Evolutionary conservation across 768 basidiomycete genomes (phyloP), one percentile per base, ranked within the genome.

Genomic region (Russula brevipes): DNA sequence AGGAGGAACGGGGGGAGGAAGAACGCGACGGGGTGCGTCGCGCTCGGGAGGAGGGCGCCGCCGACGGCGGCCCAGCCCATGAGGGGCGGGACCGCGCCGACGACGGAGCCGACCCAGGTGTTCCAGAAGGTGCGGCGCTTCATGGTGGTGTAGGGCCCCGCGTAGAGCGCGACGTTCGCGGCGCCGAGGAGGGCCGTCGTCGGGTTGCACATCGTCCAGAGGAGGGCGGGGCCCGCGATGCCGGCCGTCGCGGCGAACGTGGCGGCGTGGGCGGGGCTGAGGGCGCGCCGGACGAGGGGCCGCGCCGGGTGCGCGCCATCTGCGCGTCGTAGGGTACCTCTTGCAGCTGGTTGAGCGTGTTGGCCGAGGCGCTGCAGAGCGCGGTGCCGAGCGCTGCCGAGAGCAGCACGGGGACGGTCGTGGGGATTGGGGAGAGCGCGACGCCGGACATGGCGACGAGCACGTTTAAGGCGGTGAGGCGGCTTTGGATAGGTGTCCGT

Each of bases 1-100:
- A 35, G 80, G 73, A 89, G 74, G 72, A 85, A 83, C 1, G 84
- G 73, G 3, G 88, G 88, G 57, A 87, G 81, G 73, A 85, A 87
- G 39, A 83, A 70, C 31, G 81, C 74, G 53, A 86, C 63, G 0
- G 88, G 84, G 68, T 88, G 81, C 35, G 79, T 74, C 0, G 82
- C 62, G n/a, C 81, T 80, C 0, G 91, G 90, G 63, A 90, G 75
- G 9, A 96, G 73, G 16, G 81, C 77, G 24, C 90, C 92, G 1
- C 94, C 95, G 61, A 90, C 91, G 1, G 97, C 97, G 7, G 96
- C 87, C 97, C 97, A 99, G 46, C 97, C 97, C 90, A 99, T 98
- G 55, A 99, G 76, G 2, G 96, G 94, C 6, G 97, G 97, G 5
- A 98, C 79, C 0, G 80, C 94, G 38, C 97, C 97, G 3, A 99